Percentiles rank a stretch among this genome's conserved stretches.
Conservation (phyloP, 345 rosid species). For the Cardiospermum halicacabum region DNA sequence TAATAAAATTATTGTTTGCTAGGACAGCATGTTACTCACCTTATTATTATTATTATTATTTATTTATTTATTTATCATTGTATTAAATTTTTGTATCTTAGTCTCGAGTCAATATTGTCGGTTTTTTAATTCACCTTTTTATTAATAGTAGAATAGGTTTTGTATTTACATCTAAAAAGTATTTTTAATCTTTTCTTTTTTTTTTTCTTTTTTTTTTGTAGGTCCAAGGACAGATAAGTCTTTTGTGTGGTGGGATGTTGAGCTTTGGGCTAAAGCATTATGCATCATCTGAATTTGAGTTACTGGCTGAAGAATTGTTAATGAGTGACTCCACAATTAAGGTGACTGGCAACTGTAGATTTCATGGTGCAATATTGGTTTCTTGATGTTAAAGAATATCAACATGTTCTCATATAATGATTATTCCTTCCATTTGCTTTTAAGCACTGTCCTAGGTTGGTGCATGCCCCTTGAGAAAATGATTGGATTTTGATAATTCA, state of each 20-base stretch:
- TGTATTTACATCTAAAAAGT: constrained; percentile 9
- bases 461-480: too few species aligned
- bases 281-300: constrained; percentile 91
- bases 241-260: constrained; percentile 63
- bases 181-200: constrained; percentile 17
- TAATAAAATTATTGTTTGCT: background rate
- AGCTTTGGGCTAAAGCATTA: constrained; percentile 91
- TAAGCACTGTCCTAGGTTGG: too few species aligned
- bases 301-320: constrained; percentile 90
- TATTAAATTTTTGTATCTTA: background rate
- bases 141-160: background rate
- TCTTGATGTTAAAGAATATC: constrained; percentile 4
- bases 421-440: background rate
- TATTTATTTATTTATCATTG: background rate
- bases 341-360: constrained; percentile 34
- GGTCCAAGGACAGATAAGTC: constrained; percentile 97
- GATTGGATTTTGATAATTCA: too few species aligned
- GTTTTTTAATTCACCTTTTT: too few species aligned
- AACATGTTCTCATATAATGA: background rate
- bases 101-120: background rate
- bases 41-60: constrained; percentile 2
- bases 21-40: background rate
- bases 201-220: constrained; percentile 28
- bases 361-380: background rate
- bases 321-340: constrained; percentile 93